Base-by-base conservation (phyloP, 1,139 yeast species). In the Suhomyces anneliseae region DNA sequence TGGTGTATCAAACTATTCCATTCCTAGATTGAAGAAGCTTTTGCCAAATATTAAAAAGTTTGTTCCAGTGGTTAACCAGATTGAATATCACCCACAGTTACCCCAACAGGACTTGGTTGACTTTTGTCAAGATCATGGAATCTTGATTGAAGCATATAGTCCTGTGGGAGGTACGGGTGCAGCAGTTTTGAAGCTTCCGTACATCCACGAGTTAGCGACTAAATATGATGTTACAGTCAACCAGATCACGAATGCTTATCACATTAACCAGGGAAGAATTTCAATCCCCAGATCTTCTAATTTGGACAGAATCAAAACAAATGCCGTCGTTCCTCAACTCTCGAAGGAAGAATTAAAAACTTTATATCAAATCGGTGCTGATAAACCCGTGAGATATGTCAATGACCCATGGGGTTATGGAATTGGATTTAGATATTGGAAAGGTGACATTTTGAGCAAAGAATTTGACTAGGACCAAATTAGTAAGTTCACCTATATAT, bases 361-460 rank as follows among this genome's bases (percentile, higher is more conserved):
- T 7, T 61, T 82, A 47, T 77, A 76, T 51, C 52, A 72, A 27
- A 51, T 74, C 42, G 86, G 86, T 7, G 62, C 53, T 6, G 59
- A 68, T 3, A 57, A 77, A 14, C 82, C 85, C 19, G 66, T 52
- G 31, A 61, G 78, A 49, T 68, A 69, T 50, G 57, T 56, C 34
- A 61, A 55, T 46, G 74, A 69, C 49, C 63, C 64, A 6, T 71
- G 72, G 74, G 76, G 76, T 9, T 60, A 59, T 39, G 73, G 73
- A 2, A 38, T 70, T 24, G 74, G 76, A 0, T 69, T 70, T 54
- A 62, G 58, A 51, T 70, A 65, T 63, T 70, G 75, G 75, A 52
- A 62, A 39, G 70, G 70, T 40, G 71, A 67, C 39, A 56, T 51
- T 8, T 50, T 58, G 29, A 62, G 65, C 40, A 46, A 40, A 15